Conservation (phyloP, 768 basidiomycete genomes). For the Gloeophyllum trabeum region DNA sequence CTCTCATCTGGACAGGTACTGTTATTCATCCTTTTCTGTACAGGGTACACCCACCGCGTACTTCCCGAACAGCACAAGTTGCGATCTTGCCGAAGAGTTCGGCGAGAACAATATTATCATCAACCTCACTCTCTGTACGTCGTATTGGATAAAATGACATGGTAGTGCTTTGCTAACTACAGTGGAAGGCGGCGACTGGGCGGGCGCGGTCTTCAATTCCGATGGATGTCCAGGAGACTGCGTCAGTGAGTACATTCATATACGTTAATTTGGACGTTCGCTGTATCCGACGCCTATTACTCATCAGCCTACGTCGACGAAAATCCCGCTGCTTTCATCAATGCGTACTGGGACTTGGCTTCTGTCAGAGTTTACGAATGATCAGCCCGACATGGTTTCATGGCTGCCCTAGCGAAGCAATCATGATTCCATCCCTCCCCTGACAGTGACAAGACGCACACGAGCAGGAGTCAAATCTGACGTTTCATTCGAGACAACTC, state of each 20-base stretch:
- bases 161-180: background rate
- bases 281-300: background rate
- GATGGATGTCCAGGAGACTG: slow-evolving; percentile 47
- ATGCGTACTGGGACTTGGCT: slow-evolving; percentile 13
- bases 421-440: too few species aligned
- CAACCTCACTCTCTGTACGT: slow-evolving; percentile 59
- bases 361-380: slow-evolving; percentile 9
- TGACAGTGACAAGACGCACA: too few species aligned
- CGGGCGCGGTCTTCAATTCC: slow-evolving; percentile 30
- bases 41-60: slow-evolving; percentile 49
- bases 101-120: slow-evolving; percentile 53
- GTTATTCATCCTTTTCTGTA: background rate
- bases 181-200: slow-evolving; percentile 45
- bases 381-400: too few species aligned
- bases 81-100: slow-evolving; percentile 45
- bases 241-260: slow-evolving; percentile 26
- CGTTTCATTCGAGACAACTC: too few species aligned
- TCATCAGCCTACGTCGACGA: slow-evolving; percentile 11
- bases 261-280: background rate
- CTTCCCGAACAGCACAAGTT: slow-evolving; percentile 44
- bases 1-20: too few species aligned
- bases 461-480: too few species aligned
- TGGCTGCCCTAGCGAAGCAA: too few species aligned
- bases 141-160: background rate
- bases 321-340: slow-evolving; percentile 10